Evolutionary conservation across 352 stramenopile genomes (phyloP), one percentile per base, ranked within the genome.

Genomic region (Phytophthora podocarpi): DNA sequence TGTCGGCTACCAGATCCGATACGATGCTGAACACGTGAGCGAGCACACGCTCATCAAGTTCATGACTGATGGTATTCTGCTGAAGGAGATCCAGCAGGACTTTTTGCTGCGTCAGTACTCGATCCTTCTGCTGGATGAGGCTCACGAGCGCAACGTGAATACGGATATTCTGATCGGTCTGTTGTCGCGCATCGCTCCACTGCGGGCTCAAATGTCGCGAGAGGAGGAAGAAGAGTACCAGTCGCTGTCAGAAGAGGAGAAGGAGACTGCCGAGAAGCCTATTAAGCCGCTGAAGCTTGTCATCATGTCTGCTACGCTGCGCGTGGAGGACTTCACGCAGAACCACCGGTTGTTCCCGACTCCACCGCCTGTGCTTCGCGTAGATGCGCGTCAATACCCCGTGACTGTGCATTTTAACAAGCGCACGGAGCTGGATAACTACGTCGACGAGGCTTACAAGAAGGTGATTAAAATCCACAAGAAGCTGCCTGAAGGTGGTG

Each of bases 1-100:
- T 30, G 97, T 99, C 8, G 93, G 95, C 5, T 99, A 99, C 76
- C 95, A 99, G 73, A 99, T 99, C 28, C 93, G 98, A 61, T 99
- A 99, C 68, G 98, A 99, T 74, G 90, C 80, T 5, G 90, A 91
- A 41, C 96, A 98, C 31, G 75, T 99, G 7, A 89, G 91, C 26
- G 51, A 83, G 20, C 66, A 87, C 18, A 99, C 95, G 13, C 82
- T 87, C 7, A 84, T 99, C 46, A 99, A 99, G 74, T 99, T 99
- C 70, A 99, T 99, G 97, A 99, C 98, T 5, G 98, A 99, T 68
- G 98, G 98, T 60, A 99, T 99, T 57, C 70, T 99, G 32, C 78
- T 99, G n/a, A 94, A 98, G 69, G 97, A 99, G 72, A 97, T 98
- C 61, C 90, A 98, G 66, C 78, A 91, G 41, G 83, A 94, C 45